Conservation (phyloP, 2,329 filamentous ascomycete species). For the Cladorrhinum sp. region DNA sequence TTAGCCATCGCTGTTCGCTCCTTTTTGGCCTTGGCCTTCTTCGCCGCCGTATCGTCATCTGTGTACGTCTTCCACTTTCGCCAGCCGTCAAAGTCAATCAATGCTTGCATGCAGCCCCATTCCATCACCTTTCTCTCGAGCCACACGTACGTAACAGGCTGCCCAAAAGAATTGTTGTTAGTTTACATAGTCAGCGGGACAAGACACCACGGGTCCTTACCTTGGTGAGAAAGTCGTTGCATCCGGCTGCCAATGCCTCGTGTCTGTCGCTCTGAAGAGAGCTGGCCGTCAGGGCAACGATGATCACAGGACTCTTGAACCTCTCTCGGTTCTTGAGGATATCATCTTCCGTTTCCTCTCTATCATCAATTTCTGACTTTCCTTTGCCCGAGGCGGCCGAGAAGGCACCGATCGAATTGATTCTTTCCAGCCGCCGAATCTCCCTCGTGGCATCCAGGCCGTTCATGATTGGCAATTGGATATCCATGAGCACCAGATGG, state of each 20-base stretch:
- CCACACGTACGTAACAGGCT: constrained; percentile 98
- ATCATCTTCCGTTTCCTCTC: constrained; percentile 58
- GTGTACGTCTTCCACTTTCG: constrained; percentile 88
- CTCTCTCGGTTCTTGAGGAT: constrained; percentile 64
- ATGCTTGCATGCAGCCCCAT: constrained; percentile 99
- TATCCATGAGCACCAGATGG: constrained; percentile 97
- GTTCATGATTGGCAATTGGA: constrained; percentile 95
- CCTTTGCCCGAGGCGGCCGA: constrained; percentile 52
- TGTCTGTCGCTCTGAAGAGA: constrained; percentile 93
- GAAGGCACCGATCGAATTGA: constrained; percentile 93
- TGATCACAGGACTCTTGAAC: constrained; percentile 97
- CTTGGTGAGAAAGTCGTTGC: constrained; percentile 98
- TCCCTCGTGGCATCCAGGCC: constrained; percentile 93
- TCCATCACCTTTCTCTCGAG: constrained; percentile 96
- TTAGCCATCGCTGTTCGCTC: constrained; percentile 10
- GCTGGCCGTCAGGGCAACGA: constrained; percentile 92
- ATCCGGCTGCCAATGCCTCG: constrained; percentile 89
- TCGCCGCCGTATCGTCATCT: constrained; percentile 34
- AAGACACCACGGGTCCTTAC: constrained; percentile 47
- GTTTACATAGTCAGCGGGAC: neutral
- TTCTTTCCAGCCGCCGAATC: constrained; percentile 81
- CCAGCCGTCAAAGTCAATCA: constrained; percentile 99
- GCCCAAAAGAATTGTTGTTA: constrained; percentile 13
- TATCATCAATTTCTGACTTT: constrained; percentile 2
- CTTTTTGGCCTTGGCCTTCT: constrained; percentile 26